Percentiles rank a stretch among this genome's conserved stretches.
These are phyloP conservation scores for Anastatica hierochuntica DNA, from an alignment of 345 rosid genomes.

Conservation along the genomic window DNA sequence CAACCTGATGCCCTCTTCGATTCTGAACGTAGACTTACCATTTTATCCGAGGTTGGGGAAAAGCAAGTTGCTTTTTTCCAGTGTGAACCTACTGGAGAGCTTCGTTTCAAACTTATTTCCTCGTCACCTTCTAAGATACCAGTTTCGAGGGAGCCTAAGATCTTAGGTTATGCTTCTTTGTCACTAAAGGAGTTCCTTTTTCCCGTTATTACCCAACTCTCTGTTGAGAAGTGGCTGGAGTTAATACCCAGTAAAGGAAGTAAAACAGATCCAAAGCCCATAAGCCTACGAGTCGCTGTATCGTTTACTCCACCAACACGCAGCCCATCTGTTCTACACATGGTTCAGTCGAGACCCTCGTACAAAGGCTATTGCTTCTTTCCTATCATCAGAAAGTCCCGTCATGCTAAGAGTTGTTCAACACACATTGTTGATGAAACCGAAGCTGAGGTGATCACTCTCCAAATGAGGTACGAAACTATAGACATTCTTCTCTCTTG, in stretches of 20 bases:
- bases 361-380: conserved; percentile 44
- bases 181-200: conserved; percentile 47
- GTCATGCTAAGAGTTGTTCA: conserved; percentile 32
- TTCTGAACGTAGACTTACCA: conserved; percentile 48
- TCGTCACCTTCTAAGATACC: conserved; percentile 37
- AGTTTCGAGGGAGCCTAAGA: conserved; percentile 32
- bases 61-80: conserved; percentile 66
- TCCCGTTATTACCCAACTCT: conserved; percentile 54
- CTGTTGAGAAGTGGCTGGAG: conserved; percentile 73
- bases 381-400: conserved; percentile 40
- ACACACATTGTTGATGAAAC: conserved; percentile 43
- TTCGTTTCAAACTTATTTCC: conserved; percentile 59
- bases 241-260: conserved; percentile 35
- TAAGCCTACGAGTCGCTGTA: conserved; percentile 52
- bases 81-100: conserved; percentile 78
- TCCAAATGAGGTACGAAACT: conserved; percentile 68
- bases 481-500: background rate
- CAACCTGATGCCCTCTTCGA: conserved; percentile 58
- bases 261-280: conserved; percentile 35
- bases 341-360: conserved; percentile 37
- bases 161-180: conserved; percentile 50
- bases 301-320: conserved; percentile 58
- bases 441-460: conserved; percentile 52
- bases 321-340: conserved; percentile 43
- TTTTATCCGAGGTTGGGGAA: conserved; percentile 45